A percentile compares a stretch with the other conserved stretches of the same genome.
Conservation (phyloP, 2,329 filamentous ascomycete genomes). For the Aspergillus ruber region DNA sequence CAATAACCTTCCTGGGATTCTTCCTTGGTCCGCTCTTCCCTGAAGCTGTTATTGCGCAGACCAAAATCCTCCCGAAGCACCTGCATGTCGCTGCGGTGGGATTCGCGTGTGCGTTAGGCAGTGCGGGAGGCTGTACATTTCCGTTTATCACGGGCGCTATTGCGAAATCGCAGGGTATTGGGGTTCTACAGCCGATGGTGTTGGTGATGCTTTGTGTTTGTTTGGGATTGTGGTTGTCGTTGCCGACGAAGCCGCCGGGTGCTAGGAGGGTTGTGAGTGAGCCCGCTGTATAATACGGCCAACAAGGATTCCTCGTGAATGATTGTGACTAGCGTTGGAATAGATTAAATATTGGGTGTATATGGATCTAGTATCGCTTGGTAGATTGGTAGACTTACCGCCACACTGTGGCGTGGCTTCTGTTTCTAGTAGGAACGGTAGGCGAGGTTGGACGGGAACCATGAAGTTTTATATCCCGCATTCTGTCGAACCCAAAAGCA, state of each 20-base stretch:
- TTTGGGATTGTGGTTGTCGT: slow-evolving; percentile 1
- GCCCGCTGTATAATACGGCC: not conserved
- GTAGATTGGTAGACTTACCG: too few species aligned
- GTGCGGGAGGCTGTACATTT: slow-evolving; percentile 52
- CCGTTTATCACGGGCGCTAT: slow-evolving; percentile 37
- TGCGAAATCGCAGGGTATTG: slow-evolving; percentile 47
- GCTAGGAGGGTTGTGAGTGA: not conserved
- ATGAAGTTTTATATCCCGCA: too few species aligned
- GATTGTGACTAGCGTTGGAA: not conserved
- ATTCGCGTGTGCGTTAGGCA: slow-evolving; percentile 69
- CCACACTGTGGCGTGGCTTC: too few species aligned
- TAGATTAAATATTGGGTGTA: too few species aligned
- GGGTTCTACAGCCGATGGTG: slow-evolving; percentile 53
- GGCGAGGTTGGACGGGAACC: too few species aligned
- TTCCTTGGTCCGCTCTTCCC: slow-evolving; percentile 73
- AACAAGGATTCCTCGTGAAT: not conserved
- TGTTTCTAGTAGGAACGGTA: too few species aligned
- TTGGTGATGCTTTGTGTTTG: slow-evolving; percentile 39
- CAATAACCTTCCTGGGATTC: slow-evolving; percentile 65
- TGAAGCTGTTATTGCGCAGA: slow-evolving; percentile 62
- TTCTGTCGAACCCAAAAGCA: too few species aligned
- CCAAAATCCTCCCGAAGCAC: slow-evolving; percentile 63
- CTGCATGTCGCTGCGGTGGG: slow-evolving; percentile 70
- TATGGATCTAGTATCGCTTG: too few species aligned
- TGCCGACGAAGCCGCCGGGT: not conserved